These are phyloP conservation scores for Boletus pseudo-olivaceus DNA, from an alignment of 768 basidiomycete species.

Conservation along the genomic window DNA sequence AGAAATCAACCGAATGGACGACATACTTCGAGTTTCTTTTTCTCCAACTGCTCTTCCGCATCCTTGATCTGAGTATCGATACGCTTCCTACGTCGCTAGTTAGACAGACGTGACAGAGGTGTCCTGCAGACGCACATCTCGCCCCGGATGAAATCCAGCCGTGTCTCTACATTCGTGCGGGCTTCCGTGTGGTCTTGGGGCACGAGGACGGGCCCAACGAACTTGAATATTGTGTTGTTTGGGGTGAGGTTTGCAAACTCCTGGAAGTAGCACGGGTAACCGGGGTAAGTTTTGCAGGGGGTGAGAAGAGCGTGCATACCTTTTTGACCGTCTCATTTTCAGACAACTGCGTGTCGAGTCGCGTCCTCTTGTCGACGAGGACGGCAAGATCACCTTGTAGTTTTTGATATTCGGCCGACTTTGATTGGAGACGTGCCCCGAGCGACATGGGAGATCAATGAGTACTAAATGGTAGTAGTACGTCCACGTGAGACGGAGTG, in stretches of 20 bases:
- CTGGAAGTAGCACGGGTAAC: slow-evolving; percentile 38
- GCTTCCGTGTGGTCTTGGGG: slow-evolving; percentile 88
- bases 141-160: slow-evolving; percentile 80
- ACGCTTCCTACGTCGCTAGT: slow-evolving; percentile 52
- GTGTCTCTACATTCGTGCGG: slow-evolving; percentile 81
- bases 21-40: slow-evolving; percentile 76
- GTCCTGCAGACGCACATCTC: slow-evolving; percentile 65
- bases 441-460: slow-evolving; percentile 45
- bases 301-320: slow-evolving; percentile 38
- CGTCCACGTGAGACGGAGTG: slow-evolving; percentile 10
- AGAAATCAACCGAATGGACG: background rate
- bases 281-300: background rate
- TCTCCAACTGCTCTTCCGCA: slow-evolving; percentile 68
- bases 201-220: slow-evolving; percentile 86
- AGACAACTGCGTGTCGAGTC: slow-evolving; percentile 83
- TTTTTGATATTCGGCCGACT: slow-evolving; percentile 75
- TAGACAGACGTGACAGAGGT: background rate
- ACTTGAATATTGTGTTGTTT: slow-evolving; percentile 83
- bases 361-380: slow-evolving; percentile 76
- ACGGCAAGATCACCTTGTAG: slow-evolving; percentile 70
- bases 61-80: slow-evolving; percentile 83
- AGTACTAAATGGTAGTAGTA: slow-evolving; percentile 6
- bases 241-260: slow-evolving; percentile 76
- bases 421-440: slow-evolving; percentile 58
- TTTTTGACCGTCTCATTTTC: slow-evolving; percentile 94